phyloP scores from a whole-genome alignment of 805 yeast genomes.

The Cyberlindnera mrakii region DNA sequence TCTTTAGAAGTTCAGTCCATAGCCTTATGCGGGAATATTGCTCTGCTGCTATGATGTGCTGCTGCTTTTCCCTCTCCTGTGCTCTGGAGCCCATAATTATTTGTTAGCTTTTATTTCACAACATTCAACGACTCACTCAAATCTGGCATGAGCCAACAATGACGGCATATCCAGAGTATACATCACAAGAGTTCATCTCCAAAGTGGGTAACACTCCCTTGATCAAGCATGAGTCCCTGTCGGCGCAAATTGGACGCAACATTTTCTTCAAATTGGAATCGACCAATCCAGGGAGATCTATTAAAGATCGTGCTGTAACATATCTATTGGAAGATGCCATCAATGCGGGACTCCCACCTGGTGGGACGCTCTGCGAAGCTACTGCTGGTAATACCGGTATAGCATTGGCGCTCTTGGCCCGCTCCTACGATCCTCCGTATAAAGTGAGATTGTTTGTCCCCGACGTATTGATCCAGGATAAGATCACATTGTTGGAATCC shows the following conservation, averaged over 20 bases:
- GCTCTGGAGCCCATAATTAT: too few relatives aligned
- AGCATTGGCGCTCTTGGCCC: conserved; percentile 64
- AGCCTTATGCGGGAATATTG: too few relatives aligned
- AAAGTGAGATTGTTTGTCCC: conserved; percentile 74
- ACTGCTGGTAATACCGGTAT: conserved; percentile 87
- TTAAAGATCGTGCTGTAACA: conserved; percentile 75
- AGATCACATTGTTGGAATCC: conserved; percentile 47
- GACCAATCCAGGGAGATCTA: conserved; percentile 75
- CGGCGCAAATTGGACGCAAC: conserved; percentile 61
- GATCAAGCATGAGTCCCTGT: conserved; percentile 54
- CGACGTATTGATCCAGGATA: conserved; percentile 69
- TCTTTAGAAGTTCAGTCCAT: too few relatives aligned
- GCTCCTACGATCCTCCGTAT: conserved; percentile 20
- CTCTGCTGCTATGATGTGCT: too few relatives aligned
- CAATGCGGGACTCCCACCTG: conserved; percentile 47
- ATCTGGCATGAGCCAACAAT: background rate
- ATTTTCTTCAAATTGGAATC: conserved; percentile 70
- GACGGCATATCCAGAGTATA: conserved; percentile 10
- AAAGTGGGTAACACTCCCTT: conserved; percentile 67
- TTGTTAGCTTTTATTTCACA: too few relatives aligned
- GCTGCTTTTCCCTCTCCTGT: too few relatives aligned
- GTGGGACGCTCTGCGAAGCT: conserved; percentile 71
- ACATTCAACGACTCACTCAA: background rate
- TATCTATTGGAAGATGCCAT: conserved; percentile 63
- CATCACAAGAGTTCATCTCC: conserved; percentile 15